A percentile compares a stretch with the other conserved stretches of the same genome.
These are phyloP conservation scores for Trichoderma sp. DNA, from an alignment of 2,329 filamentous ascomycete species.

Conservation along the genomic window DNA sequence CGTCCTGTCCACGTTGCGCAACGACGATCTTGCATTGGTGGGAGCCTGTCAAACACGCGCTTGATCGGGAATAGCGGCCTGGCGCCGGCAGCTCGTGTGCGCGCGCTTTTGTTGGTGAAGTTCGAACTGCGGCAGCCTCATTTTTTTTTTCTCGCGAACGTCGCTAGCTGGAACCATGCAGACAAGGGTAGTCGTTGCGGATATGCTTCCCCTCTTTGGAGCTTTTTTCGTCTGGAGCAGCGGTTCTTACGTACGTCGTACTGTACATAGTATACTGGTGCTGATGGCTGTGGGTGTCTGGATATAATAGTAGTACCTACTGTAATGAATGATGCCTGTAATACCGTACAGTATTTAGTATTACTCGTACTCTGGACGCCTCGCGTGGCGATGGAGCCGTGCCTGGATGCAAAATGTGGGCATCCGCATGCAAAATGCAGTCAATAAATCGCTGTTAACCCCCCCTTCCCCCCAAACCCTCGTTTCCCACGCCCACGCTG, in stretches of 20 bases:
- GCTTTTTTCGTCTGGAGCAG: neutral
- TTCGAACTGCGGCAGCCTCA: slow-evolving; percentile 6
- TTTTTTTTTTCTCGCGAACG: neutral
- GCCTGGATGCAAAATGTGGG: neutral
- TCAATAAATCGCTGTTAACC: neutral
- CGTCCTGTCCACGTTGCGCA: slow-evolving; percentile 10
- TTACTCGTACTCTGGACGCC: neutral
- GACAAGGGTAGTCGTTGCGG: neutral
- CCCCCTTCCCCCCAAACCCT: neutral
- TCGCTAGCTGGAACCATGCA: neutral
- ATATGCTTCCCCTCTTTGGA: neutral
- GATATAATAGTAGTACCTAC: too few relatives aligned
- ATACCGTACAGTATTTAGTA: neutral
- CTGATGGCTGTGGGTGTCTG: too few relatives aligned
- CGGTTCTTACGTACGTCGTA: too few relatives aligned
- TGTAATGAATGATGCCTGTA: too few relatives aligned
- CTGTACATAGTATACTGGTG: too few relatives aligned
- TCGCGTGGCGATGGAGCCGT: neutral
- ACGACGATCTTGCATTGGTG: slow-evolving; percentile 1
- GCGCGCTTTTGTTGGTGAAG: neutral
- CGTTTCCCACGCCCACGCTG: neutral
- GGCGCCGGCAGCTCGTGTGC: neutral
- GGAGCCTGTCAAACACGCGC: slow-evolving; percentile 13
- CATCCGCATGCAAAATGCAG: neutral
- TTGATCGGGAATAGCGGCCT: neutral